Conservation (phyloP, 2,329 filamentous ascomycete genomes). For the Diplodia mutila region DNA sequence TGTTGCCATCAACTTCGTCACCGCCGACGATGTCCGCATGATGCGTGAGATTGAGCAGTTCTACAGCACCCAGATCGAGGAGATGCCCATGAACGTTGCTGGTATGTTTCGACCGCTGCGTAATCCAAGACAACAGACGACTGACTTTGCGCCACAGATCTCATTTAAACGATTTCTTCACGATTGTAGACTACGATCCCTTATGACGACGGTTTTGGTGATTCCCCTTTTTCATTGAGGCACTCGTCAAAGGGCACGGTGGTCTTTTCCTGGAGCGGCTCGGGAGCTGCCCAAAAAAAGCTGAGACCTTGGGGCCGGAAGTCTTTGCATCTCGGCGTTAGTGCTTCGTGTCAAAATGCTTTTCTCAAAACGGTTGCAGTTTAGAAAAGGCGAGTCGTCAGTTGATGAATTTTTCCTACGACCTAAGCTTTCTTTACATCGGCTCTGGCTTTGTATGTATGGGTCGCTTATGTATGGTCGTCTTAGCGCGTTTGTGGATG, state of each 20-base stretch:
- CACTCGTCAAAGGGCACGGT: slow-evolving; percentile 24
- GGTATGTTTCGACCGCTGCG: slow-evolving; percentile 49
- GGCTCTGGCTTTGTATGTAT: slow-evolving; percentile 35
- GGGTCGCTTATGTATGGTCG: slow-evolving; percentile 38
- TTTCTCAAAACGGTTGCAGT: slow-evolving; percentile 42
- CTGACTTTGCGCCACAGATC: slow-evolving; percentile 33
- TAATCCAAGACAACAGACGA: slow-evolving; percentile 27
- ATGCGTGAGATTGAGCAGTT: slow-evolving; percentile 99
- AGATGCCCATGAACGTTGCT: slow-evolving; percentile 96
- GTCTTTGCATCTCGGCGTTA: slow-evolving; percentile 47
- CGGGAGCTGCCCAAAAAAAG: slow-evolving; percentile 35
- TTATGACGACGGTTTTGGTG: slow-evolving; percentile 31
- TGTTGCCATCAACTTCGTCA: slow-evolving; percentile 99
- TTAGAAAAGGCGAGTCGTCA: slow-evolving; percentile 36
- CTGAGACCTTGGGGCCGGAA: slow-evolving; percentile 32
- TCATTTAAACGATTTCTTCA: slow-evolving; percentile 44
- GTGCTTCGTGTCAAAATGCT: slow-evolving; percentile 44
- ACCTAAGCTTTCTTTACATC: slow-evolving; percentile 41
- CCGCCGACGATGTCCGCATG: slow-evolving; percentile 98
- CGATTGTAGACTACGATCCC: slow-evolving; percentile 33
- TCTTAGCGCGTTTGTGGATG: slow-evolving; percentile 39
- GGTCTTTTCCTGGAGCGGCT: slow-evolving; percentile 21
- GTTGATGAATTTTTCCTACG: slow-evolving; percentile 30
- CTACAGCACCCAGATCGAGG: slow-evolving; percentile 99
- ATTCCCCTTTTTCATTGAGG: slow-evolving; percentile 35